Conservation (phyloP, 176 grass and related monocot genomes). For the Hordeum marinum region DNA sequence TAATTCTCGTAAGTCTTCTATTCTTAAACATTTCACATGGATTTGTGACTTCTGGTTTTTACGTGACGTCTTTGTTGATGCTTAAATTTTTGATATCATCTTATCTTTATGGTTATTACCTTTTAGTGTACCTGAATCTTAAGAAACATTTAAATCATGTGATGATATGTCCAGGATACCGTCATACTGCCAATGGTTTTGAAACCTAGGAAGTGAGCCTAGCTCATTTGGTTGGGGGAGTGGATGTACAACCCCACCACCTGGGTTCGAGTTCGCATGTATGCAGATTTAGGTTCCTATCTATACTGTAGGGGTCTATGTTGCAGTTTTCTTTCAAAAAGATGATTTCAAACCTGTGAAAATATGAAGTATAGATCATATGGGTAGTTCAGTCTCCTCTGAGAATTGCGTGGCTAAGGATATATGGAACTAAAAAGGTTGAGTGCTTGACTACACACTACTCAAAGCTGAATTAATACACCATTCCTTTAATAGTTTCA, state of each 20-base stretch:
- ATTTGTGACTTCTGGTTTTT: background rate
- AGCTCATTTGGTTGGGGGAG: background rate
- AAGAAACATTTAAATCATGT: background rate
- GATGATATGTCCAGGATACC: background rate
- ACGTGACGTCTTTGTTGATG: background rate
- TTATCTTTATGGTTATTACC: background rate
- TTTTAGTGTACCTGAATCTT: background rate
- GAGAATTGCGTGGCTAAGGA: background rate
- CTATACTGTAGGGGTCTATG: background rate
- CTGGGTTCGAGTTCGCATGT: background rate
- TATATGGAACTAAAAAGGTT: background rate
- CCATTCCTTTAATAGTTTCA: background rate
- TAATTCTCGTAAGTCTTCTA: background rate
- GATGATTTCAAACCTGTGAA: background rate
- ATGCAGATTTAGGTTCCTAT: background rate
- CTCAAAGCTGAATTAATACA: background rate
- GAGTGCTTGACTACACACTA: background rate
- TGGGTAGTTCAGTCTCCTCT: background rate
- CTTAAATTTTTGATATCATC: background rate
- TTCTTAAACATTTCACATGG: background rate
- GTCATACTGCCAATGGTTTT: background rate
- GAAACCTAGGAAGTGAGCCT: background rate
- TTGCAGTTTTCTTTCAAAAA: background rate
- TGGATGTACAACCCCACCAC: background rate
- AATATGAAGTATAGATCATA: background rate